These are phyloP conservation scores for Leishmania major DNA, from an alignment of 208 protist genomes.

Conservation along the genomic window DNA sequence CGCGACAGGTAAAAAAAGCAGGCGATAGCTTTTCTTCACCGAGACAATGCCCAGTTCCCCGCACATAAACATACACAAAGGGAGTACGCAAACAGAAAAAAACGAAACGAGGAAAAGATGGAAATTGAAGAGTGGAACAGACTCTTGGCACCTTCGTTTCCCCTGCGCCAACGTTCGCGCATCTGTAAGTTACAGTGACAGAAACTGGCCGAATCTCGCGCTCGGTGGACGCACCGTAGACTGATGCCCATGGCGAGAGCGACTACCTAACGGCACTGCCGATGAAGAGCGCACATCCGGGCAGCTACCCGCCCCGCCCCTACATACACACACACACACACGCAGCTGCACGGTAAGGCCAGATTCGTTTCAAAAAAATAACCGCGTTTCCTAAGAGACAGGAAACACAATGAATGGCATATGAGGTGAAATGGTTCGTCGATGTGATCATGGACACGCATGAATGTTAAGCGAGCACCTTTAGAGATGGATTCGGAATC, in stretches of 20 bases:
- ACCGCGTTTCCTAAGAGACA: no score
- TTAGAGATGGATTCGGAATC: not conserved
- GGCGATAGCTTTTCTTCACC: not conserved
- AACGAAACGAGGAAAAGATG: not conserved
- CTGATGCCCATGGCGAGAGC: not conserved
- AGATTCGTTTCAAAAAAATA: not conserved
- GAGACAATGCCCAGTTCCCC: not conserved
- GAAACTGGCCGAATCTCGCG: not conserved
- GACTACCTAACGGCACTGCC: not conserved
- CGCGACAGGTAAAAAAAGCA: not conserved
- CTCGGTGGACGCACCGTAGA: not conserved
- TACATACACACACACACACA: not conserved
- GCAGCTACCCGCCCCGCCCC: not conserved
- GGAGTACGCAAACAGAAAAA: slow-evolving; percentile 10
- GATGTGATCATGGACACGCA: no score
- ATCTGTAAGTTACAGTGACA: not conserved
- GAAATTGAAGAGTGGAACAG: not conserved
- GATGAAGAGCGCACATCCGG: no score
- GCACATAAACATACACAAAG: slow-evolving; percentile 3
- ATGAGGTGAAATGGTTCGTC: no score
- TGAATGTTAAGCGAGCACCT: not conserved
- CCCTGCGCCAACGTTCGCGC: not conserved
- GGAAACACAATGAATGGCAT: not conserved
- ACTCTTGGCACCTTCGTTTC: not conserved
- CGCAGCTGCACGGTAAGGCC: not conserved